Percentiles rank a stretch among this genome's conserved stretches.
phyloP scores from a whole-genome alignment of 306 rosid genomes.

The Herpetospermum pedunculosum region DNA sequence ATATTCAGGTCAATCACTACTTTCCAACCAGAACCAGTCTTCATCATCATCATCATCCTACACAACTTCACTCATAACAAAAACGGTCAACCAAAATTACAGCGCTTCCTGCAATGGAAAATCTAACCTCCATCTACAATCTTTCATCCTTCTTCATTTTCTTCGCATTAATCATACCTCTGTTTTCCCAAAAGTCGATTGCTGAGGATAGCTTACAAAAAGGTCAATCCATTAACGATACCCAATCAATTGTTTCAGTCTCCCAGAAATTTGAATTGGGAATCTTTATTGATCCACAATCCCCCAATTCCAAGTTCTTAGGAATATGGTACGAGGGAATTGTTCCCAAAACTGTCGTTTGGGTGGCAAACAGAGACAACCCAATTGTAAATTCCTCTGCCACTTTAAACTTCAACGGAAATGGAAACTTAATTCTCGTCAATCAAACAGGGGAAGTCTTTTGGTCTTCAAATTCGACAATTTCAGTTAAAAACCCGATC shows the following conservation, averaged over 20 bases:
- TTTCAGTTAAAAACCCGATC: slow-evolving; percentile 8
- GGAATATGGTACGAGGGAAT: slow-evolving; percentile 38
- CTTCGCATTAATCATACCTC: too few relatives aligned
- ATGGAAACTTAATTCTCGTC: slow-evolving; percentile 26
- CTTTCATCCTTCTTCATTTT: too few relatives aligned
- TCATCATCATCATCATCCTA: not conserved
- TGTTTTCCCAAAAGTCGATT: slow-evolving; percentile 9
- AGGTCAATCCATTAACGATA: slow-evolving; percentile 18
- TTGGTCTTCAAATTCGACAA: slow-evolving; percentile 28
- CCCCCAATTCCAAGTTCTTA: slow-evolving; percentile 19
- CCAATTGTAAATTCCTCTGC: slow-evolving; percentile 16
- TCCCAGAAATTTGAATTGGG: slow-evolving; percentile 34
- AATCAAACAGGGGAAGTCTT: slow-evolving; percentile 8
- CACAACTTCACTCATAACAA: not conserved
- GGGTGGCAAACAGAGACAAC: slow-evolving; percentile 43
- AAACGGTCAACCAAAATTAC: not conserved
- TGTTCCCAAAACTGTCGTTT: slow-evolving; percentile 12
- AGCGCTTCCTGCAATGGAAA: not conserved
- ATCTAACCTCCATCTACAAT: too few relatives aligned
- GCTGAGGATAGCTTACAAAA: slow-evolving; percentile 20
- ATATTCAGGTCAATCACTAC: not conserved
- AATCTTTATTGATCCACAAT: slow-evolving; percentile 17
- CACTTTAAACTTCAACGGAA: slow-evolving; percentile 15
- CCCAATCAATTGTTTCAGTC: slow-evolving; percentile 27
- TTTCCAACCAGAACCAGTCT: not conserved